phyloP scores from a whole-genome alignment of 2,329 filamentous ascomycete genomes.

The Xylariaceae sp. region DNA sequence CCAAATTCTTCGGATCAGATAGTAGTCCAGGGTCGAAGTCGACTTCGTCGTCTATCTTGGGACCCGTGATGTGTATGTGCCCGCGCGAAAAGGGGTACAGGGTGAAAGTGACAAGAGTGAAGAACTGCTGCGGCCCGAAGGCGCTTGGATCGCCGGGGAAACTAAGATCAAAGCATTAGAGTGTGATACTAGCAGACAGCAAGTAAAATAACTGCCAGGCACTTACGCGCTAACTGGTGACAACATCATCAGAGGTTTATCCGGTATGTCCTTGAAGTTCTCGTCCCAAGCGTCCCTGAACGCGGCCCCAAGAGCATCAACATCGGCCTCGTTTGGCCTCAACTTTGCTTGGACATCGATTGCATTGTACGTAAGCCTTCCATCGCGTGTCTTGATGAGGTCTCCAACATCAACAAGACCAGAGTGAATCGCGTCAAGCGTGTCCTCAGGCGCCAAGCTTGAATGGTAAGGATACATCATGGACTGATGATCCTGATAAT shows the following conservation, averaged over 20 bases:
- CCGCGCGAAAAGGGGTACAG: not conserved
- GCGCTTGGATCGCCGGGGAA: not conserved
- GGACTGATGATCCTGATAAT: not conserved
- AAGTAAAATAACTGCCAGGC: too few relatives aligned
- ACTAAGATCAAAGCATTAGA: not conserved
- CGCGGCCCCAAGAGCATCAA: not conserved
- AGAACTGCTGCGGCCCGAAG: constrained; percentile 18
- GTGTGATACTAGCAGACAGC: not conserved
- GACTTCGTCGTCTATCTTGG: not conserved
- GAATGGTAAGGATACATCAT: not conserved
- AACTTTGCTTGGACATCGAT: constrained; percentile 2
- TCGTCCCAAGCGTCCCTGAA: constrained; percentile 5
- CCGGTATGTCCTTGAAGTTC: constrained; percentile 1
- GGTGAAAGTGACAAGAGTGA: not conserved
- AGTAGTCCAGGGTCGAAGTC: not conserved
- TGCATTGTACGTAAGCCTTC: not conserved
- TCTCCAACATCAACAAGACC: not conserved
- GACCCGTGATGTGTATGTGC: not conserved
- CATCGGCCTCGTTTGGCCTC: not conserved
- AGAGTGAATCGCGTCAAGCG: not conserved
- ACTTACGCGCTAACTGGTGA: constrained; percentile 10
- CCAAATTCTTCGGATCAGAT: not conserved
- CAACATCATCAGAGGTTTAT: constrained; percentile 34
- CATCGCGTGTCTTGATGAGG: not conserved
- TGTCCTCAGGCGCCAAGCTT: not conserved